Evolutionary conservation across 257 asterid genomes (phyloP).

Genomic region (Mentha longifolia): DNA sequence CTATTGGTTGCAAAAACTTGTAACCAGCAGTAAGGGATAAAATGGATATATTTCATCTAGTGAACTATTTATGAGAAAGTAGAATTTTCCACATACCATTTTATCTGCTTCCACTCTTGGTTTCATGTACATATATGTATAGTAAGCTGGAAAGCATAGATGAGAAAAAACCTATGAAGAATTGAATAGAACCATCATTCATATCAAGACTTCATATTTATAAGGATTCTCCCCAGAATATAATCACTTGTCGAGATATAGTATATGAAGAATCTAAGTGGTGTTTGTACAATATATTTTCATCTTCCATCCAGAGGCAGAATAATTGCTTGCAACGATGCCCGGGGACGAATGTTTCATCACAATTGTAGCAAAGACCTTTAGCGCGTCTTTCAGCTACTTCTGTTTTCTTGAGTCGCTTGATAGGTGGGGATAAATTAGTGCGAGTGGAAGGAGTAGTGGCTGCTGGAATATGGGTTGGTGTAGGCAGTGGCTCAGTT

Average conservation of each 20-base stretch:
- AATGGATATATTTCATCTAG: not conserved
- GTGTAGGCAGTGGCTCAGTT: not conserved
- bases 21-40: not conserved
- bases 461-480: not conserved
- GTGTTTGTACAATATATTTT: conserved; percentile 1
- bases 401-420: not conserved
- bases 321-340: not conserved
- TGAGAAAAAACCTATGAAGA: no score
- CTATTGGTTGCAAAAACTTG: conserved; percentile 1
- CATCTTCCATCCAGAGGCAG: not conserved
- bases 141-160: no score
- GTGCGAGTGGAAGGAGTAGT: not conserved
- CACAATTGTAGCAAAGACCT: not conserved
- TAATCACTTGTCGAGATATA: no score
- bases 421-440: not conserved
- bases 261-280: not conserved
- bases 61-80: not conserved
- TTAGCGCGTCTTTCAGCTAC: not conserved
- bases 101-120: no score
- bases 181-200: not conserved
- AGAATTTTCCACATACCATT: no score
- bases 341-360: not conserved
- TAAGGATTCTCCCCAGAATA: no score
- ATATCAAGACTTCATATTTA: not conserved
- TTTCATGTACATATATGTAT: no score